Conservation (phyloP, 805 yeast genomes). For the Candida golubevii region DNA sequence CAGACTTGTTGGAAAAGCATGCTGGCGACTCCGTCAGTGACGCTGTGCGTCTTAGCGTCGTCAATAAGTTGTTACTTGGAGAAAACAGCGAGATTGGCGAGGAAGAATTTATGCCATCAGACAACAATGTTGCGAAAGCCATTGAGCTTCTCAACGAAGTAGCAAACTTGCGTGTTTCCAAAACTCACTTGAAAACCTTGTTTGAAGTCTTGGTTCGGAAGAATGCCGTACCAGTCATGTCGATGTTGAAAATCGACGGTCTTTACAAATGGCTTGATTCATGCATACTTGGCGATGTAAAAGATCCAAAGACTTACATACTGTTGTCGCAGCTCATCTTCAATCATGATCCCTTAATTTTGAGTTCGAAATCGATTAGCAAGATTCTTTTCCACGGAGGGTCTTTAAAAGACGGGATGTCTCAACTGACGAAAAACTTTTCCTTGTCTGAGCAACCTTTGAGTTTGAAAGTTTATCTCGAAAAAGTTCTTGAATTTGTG, state of each 20-base stretch:
- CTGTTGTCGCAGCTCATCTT: conserved; percentile 13
- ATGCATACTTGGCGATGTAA: background rate
- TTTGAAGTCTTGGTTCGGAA: conserved; percentile 7
- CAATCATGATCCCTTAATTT: conserved; percentile 9
- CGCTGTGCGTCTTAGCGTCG: conserved; percentile 22
- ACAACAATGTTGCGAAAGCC: conserved; percentile 13
- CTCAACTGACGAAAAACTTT: background rate
- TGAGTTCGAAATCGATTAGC: conserved; percentile 14
- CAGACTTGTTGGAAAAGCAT: conserved; percentile 41
- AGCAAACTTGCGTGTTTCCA: background rate
- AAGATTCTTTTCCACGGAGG: conserved; percentile 3
- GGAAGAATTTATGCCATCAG: conserved; percentile 17
- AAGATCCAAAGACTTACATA: background rate
- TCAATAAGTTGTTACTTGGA: conserved; percentile 36
- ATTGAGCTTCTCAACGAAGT: conserved; percentile 10
- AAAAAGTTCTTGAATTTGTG: conserved; percentile 18
- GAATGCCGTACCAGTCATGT: conserved; percentile 1
- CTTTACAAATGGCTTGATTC: conserved; percentile 6
- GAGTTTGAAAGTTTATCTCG: conserved; percentile 1
- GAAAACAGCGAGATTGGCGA: conserved; percentile 34
- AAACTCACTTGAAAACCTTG: background rate
- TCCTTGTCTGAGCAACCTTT: background rate
- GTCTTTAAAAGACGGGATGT: background rate
- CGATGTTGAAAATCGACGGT: conserved; percentile 4
- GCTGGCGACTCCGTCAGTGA: conserved; percentile 16